phyloP scores from a whole-genome alignment of 495 filamentous ascomycete species.

The Oidiodendron maius region DNA sequence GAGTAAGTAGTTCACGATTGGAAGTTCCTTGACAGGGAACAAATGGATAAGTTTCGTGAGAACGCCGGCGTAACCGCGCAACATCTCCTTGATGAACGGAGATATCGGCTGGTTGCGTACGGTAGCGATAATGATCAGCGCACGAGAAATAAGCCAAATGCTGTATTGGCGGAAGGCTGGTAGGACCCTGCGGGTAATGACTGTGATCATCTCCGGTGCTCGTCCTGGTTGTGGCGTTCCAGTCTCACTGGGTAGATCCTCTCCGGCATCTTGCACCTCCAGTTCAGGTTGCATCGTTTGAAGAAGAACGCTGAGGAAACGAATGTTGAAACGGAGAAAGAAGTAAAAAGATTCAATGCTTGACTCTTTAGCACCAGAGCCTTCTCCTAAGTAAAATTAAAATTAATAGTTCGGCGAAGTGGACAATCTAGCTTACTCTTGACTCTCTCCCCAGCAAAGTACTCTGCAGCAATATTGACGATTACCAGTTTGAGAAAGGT shows the following conservation, averaged over 20 bases:
- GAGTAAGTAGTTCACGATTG: conserved; percentile 59
- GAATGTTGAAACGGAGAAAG: conserved; percentile 74
- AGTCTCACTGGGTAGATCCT: conserved; percentile 25
- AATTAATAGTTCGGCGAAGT: neutral
- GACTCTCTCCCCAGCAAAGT: conserved; percentile 55
- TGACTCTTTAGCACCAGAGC: conserved; percentile 6
- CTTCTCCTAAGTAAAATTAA: conserved; percentile 26
- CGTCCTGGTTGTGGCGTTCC: conserved; percentile 25
- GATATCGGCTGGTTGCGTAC: conserved; percentile 46
- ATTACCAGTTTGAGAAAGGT: conserved; percentile 74
- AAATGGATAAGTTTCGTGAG: conserved; percentile 57
- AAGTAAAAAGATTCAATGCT: conserved; percentile 56
- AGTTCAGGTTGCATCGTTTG: conserved; percentile 65
- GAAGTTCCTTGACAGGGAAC: conserved; percentile 52
- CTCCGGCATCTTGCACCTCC: conserved; percentile 48
- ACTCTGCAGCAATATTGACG: conserved; percentile 80
- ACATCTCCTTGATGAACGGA: conserved; percentile 45
- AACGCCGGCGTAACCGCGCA: conserved; percentile 65
- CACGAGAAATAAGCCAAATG: conserved; percentile 58
- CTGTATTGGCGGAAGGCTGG: conserved; percentile 69
- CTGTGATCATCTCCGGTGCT: conserved; percentile 52
- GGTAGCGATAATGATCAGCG: conserved; percentile 43
- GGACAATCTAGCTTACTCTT: conserved; percentile 43
- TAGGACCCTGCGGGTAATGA: conserved; percentile 57
- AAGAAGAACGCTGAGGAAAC: conserved; percentile 71